A percentile compares a stretch with the other conserved stretches of the same genome.
phyloP scores from a whole-genome alignment of 2,329 filamentous ascomycete genomes.

The Colletotrichum camelliae region DNA sequence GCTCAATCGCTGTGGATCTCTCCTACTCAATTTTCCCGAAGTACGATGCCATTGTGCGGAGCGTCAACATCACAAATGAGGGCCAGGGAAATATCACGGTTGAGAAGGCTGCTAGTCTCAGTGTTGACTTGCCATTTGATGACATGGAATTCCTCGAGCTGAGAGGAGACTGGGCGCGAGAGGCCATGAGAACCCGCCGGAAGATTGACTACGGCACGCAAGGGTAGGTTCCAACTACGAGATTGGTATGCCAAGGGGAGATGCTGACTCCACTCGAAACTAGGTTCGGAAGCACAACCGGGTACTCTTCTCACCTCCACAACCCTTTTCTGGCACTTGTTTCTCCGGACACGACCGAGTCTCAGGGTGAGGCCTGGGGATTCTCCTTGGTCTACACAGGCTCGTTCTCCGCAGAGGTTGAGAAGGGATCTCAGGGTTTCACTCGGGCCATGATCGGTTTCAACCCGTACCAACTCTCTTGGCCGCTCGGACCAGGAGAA shows the following conservation, averaged over 20 bases:
- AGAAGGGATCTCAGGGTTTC: conserved; percentile 66
- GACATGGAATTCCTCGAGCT: conserved; percentile 68
- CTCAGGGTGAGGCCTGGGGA: conserved; percentile 65
- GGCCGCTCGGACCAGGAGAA: conserved; percentile 59
- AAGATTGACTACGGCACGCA: conserved; percentile 62
- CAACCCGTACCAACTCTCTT: conserved; percentile 65
- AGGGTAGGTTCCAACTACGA: conserved; percentile 41
- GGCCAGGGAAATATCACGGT: conserved; percentile 57
- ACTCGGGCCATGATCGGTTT: conserved; percentile 65
- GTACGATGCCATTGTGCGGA: conserved; percentile 66
- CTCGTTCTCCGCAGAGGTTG: conserved; percentile 65
- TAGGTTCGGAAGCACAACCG: conserved; percentile 66
- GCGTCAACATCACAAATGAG: conserved; percentile 66
- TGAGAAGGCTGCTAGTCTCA: conserved; percentile 64
- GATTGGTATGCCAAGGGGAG: accelerated
- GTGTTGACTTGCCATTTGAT: conserved; percentile 63
- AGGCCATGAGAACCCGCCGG: conserved; percentile 58
- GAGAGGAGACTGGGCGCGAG: conserved; percentile 67
- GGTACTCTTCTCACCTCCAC: conserved; percentile 68
- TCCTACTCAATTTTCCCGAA: conserved; percentile 68
- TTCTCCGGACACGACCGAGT: conserved; percentile 63
- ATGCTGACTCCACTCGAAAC: not conserved
- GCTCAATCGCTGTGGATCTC: conserved; percentile 61
- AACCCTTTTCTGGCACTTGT: conserved; percentile 69
- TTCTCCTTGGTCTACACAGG: conserved; percentile 71